Percentiles rank a stretch among this genome's conserved stretches.
These are phyloP conservation scores for Talaromyces piceae DNA, from an alignment of 2,329 filamentous ascomycete species.

Conservation along the genomic window DNA sequence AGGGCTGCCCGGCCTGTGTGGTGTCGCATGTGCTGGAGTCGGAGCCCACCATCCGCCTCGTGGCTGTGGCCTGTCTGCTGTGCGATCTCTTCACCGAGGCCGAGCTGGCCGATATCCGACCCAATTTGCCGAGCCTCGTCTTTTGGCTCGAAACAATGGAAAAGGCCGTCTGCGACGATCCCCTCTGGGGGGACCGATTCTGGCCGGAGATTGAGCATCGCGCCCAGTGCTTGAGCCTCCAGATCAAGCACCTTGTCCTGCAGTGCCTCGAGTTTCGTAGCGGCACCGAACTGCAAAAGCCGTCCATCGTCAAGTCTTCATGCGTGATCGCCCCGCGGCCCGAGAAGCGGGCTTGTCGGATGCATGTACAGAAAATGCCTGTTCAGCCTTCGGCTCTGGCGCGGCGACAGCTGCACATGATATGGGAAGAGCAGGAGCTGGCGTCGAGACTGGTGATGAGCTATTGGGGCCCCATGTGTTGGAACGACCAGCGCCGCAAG, in stretches of 20 bases:
- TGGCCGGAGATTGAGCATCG: conserved; percentile 37
- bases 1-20: conserved; percentile 46
- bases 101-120: conserved; percentile 14
- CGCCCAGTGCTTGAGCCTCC: conserved; percentile 29
- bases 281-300: conserved; percentile 9
- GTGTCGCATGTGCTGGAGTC: conserved; percentile 37
- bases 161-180: conserved; percentile 34
- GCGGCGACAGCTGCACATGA: conserved; percentile 24
- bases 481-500: conserved; percentile 14
- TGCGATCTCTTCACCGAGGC: conserved; percentile 26
- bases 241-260: conserved; percentile 31
- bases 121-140: conserved; percentile 22
- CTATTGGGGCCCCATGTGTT: conserved; percentile 18
- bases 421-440: conserved; percentile 28
- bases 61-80: conserved; percentile 36
- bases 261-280: conserved; percentile 32
- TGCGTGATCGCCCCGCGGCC: conserved; percentile 15
- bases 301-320: conserved; percentile 11
- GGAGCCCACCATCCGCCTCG: conserved; percentile 38
- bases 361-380: conserved; percentile 18
- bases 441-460: conserved; percentile 14
- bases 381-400: conserved; percentile 25
- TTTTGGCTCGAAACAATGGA: conserved; percentile 35
- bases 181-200: conserved; percentile 37
- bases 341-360: conserved; percentile 17